These are phyloP conservation scores for Arthrobotrys conoides DNA, from an alignment of 2,329 filamentous ascomycete genomes.

Conservation along the genomic window DNA sequence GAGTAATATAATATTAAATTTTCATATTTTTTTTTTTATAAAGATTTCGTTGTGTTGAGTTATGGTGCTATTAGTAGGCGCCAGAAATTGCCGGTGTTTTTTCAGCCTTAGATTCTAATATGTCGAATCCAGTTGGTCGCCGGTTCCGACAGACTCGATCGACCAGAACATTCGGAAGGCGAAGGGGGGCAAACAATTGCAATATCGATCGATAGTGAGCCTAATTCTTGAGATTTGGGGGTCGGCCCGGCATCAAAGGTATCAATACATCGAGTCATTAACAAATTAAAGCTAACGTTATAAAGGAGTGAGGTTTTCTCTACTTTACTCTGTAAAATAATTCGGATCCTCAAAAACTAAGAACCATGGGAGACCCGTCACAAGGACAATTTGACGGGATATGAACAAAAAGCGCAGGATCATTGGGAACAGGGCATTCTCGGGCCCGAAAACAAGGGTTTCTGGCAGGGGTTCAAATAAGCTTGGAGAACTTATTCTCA, in stretches of 20 bases:
- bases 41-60: too few relatives aligned
- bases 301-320: conserved; percentile 3
- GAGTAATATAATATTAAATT: too few relatives aligned
- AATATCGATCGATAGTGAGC: conserved; percentile 30
- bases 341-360: too few relatives aligned
- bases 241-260: background rate
- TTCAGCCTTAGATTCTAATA: too few relatives aligned
- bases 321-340: too few relatives aligned
- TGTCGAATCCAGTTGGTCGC: too few relatives aligned
- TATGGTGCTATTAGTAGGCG: too few relatives aligned
- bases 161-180: conserved; percentile 41
- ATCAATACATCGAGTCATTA: background rate
- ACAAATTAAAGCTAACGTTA: conserved; percentile 17
- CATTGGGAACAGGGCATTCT: background rate
- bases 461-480: conserved; percentile 7
- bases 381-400: conserved; percentile 10
- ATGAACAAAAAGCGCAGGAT: conserved; percentile 47
- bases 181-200: conserved; percentile 32
- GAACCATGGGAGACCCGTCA: conserved; percentile 4
- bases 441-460: conserved; percentile 10
- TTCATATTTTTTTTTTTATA: too few relatives aligned
- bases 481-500: conserved; percentile 6
- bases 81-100: too few relatives aligned
- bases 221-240: background rate
- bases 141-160: conserved; percentile 20